These are phyloP conservation scores for Davidsoniella neocaledoniae DNA, from an alignment of 2,329 filamentous ascomycete species.

Conservation along the genomic window DNA sequence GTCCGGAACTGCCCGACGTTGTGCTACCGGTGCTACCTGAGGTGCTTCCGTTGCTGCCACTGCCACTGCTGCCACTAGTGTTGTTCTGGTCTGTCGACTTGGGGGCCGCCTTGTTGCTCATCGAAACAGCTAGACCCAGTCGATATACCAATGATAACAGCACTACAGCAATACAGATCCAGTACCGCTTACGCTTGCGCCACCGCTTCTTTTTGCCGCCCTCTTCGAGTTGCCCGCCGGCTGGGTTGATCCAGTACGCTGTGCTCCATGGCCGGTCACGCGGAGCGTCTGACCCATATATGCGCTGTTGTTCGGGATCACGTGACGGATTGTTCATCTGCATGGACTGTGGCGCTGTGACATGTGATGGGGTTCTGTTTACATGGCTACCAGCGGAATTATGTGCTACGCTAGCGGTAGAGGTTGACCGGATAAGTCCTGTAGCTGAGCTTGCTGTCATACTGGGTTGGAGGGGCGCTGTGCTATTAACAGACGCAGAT, in stretches of 20 bases:
- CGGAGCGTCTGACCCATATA: neutral
- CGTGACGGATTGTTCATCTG: neutral
- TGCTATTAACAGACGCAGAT: slow-evolving; percentile 4
- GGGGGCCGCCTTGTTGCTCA: slow-evolving; percentile 5
- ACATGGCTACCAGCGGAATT: too few relatives aligned
- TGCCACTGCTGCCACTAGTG: neutral
- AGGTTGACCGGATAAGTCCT: neutral
- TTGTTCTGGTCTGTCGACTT: neutral
- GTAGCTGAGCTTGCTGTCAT: neutral
- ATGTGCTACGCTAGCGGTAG: neutral
- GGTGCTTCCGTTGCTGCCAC: neutral
- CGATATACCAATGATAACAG: slow-evolving; percentile 9
- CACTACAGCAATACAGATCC: slow-evolving; percentile 8
- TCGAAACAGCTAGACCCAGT: slow-evolving; percentile 11
- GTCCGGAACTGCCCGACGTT: neutral
- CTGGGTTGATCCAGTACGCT: slow-evolving; percentile 9
- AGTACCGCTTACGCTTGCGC: slow-evolving; percentile 10
- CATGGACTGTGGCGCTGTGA: neutral
- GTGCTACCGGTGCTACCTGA: neutral
- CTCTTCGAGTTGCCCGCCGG: neutral
- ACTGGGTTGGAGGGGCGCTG: slow-evolving; percentile 5
- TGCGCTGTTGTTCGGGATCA: neutral
- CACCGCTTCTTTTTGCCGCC: slow-evolving; percentile 4
- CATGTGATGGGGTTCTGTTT: too few relatives aligned
- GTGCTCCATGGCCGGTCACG: slow-evolving; percentile 9